Conservation (phyloP, 2,329 filamentous ascomycete species). For the Juglanconis sp. region DNA sequence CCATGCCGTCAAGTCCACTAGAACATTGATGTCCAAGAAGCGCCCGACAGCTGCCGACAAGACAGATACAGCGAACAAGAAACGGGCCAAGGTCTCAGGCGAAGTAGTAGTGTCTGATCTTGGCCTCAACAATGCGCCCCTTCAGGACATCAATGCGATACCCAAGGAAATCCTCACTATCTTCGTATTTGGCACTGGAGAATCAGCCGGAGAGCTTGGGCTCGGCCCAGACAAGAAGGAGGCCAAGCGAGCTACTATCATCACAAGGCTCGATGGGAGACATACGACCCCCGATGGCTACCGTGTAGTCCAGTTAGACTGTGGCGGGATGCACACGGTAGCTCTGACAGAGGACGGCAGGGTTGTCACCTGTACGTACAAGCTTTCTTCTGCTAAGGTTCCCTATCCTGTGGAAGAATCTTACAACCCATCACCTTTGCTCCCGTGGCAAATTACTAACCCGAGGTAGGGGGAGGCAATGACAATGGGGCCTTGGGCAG, state of each 20-base stretch:
- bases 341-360: conserved; percentile 64
- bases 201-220: conserved; percentile 44
- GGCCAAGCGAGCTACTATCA: conserved; percentile 18
- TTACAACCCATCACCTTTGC: no score
- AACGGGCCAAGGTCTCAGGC: no score
- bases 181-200: conserved; percentile 31
- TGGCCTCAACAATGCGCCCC: no score
- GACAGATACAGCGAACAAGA: no score
- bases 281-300: conserved; percentile 9
- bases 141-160: conserved; percentile 15
- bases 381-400: no score
- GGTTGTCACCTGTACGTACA: no score
- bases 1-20: no score
- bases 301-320: conserved; percentile 54
- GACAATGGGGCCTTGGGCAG: conserved; percentile 65
- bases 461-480: conserved; percentile 71
- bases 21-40: no score
- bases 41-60: no score
- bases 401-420: no score
- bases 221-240: conserved; percentile 22
- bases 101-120: no score
- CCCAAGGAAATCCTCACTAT: conserved; percentile 20
- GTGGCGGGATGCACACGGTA: conserved; percentile 66
- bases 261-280: conserved; percentile 20
- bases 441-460: no score